These are phyloP conservation scores for Phytophthora ramorum DNA, from an alignment of 352 stramenopile genomes.

Conservation along the genomic window DNA sequence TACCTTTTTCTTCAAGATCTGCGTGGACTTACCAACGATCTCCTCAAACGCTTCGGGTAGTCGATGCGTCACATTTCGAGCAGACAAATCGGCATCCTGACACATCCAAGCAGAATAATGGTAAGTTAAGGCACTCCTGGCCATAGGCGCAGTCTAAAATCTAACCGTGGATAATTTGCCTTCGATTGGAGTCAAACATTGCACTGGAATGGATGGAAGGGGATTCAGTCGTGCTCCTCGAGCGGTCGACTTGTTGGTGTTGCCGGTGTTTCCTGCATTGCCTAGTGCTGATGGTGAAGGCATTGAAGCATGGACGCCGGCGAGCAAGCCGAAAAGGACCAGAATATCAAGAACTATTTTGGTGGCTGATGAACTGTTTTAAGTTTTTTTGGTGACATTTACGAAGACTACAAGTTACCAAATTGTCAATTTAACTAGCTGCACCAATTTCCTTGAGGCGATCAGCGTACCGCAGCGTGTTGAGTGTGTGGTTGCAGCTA, in stretches of 20 bases:
- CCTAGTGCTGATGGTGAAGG: not conserved
- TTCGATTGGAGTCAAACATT: conserved; percentile 50
- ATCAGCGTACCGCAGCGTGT: conserved; percentile 97
- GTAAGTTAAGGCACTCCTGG: not conserved
- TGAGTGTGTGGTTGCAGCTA: conserved; percentile 96
- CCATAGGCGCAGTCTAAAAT: not conserved
- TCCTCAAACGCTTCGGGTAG: conserved; percentile 40
- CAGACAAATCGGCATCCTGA: conserved; percentile 58
- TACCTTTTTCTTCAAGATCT: conserved; percentile 55
- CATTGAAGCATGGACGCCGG: conserved; percentile 18
- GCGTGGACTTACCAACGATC: conserved; percentile 40
- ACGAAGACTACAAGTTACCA: conserved; percentile 1
- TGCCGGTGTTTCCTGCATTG: not conserved
- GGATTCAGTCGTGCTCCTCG: conserved; percentile 9
- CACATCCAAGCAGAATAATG: not conserved
- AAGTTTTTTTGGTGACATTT: conserved; percentile 5
- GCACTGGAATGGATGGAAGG: conserved; percentile 33
- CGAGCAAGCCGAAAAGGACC: not conserved
- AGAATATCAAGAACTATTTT: conserved; percentile 17
- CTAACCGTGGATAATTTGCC: conserved; percentile 39
- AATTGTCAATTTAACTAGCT: conserved; percentile 12
- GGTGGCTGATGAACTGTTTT: not conserved
- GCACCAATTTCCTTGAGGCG: conserved; percentile 92
- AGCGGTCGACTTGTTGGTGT: conserved; percentile 7
- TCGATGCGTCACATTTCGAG: conserved; percentile 52